Evolutionary conservation across 495 filamentous ascomycete species (phyloP).

Genomic region (Trichoderma virens): DNA sequence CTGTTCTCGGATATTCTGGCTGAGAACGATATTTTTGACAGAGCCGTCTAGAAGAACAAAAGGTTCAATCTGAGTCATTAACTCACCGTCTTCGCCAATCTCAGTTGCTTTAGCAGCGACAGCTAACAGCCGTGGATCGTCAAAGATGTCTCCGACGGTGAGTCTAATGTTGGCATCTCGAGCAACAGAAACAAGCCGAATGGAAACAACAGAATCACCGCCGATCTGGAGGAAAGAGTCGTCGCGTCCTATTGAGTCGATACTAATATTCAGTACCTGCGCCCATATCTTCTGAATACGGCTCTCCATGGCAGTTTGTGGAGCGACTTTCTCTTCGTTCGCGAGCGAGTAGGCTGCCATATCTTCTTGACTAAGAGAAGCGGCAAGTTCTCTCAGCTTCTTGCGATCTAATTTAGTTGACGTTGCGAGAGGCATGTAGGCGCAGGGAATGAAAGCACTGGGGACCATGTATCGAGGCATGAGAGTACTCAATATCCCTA

Average conservation of each 20-base stretch:
- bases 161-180: constrained; percentile 15
- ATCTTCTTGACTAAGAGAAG: constrained; percentile 29
- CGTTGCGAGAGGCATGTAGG: constrained; percentile 29
- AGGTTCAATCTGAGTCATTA: not conserved
- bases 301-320: constrained; percentile 32
- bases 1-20: constrained; percentile 34
- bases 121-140: not conserved
- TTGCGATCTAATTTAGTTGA: constrained; percentile 47
- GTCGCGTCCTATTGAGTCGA: constrained; percentile 27
- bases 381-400: constrained; percentile 32
- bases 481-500: constrained; percentile 27
- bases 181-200: constrained; percentile 32
- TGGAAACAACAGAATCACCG: constrained; percentile 34
- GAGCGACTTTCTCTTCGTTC: constrained; percentile 24
- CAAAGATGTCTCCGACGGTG: not conserved
- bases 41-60: not conserved
- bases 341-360: constrained; percentile 27
- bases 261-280: constrained; percentile 29
- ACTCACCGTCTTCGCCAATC: not conserved
- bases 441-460: constrained; percentile 39
- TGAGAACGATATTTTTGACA: constrained; percentile 12
- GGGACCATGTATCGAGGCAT: constrained; percentile 50
- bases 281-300: constrained; percentile 39
- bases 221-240: constrained; percentile 39
- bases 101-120: constrained; percentile 8